Evolutionary conservation across 73 alveolate genomes (phyloP), one percentile per base, ranked within the genome.

Genomic region (Paramecium biaurelia): DNA sequence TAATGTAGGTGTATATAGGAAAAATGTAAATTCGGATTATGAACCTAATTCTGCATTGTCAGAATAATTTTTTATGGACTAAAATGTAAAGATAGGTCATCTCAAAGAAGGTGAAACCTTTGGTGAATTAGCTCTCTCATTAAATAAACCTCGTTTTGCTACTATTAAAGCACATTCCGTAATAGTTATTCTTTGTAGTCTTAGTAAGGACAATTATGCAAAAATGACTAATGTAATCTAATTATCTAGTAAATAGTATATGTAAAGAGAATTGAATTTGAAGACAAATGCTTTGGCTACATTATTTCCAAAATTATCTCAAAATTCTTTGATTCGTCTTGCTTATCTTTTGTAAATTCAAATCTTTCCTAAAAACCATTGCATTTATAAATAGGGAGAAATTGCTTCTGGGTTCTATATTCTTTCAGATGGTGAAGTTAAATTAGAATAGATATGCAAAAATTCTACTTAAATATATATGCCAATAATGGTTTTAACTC

Each of bases 81-180:
- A 32, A 14, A 32, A 79, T 23, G 28, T 34, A 37, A 79, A 79
- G 28, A 79, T 79, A 4, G 90, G 90, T 10, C 32, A 20, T 2
- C 63, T 79, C 14, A 79, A 38, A 26, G 90, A 79, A 23, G 90
- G 90, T 8, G 72, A 47, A 23, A 41, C 90, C 5, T 79, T 79
- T 47, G 90, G 90, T 18, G 90, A 79, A 79, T 47, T 79, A 12
- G 90, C 90, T 45, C 90, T 79, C 43, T 24, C 70, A 7, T 45
- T 79, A 18, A 79, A 79, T 79, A 79, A 79, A n/a, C 90, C 90
- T 9, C 21, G 90, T 14, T 79, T 79, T 47, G 90, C 90, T 45
- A 79, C 90, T 12, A 41, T 79, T 21, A 79, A 79, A 79, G 90
- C 90, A 21, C 14, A 37, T 43, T 38, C 90, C 10, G 0, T 30